Evolutionary conservation across 2,329 filamentous ascomycete species (phyloP).

Genomic region (Amesomyces nigricolor): DNA sequence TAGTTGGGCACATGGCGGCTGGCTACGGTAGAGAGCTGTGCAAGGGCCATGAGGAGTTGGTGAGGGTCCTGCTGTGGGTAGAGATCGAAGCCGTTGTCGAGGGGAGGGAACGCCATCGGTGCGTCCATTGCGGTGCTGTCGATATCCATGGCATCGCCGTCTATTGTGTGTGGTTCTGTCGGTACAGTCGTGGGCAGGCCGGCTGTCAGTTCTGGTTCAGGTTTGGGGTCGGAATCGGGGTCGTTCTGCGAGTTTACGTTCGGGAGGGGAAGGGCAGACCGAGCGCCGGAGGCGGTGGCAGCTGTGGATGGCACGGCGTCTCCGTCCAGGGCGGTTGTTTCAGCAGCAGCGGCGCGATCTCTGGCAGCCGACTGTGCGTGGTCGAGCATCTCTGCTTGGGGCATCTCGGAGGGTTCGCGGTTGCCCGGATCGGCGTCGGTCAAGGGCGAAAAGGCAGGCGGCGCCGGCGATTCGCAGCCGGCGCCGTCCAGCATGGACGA

Average conservation of each 20-base stretch:
- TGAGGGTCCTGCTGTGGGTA: constrained; percentile 21
- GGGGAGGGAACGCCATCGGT: constrained; percentile 10
- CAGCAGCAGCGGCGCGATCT: constrained; percentile 4
- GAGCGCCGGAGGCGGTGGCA: background rate
- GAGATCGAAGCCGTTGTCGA: constrained; percentile 13
- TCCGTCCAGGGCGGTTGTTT: no score
- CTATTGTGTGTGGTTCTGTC: background rate
- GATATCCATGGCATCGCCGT: constrained; percentile 10
- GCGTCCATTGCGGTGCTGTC: constrained; percentile 5
- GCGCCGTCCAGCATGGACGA: constrained; percentile 40
- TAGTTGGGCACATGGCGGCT: constrained; percentile 8
- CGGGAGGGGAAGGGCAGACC: no score
- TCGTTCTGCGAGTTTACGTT: background rate
- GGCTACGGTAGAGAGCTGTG: constrained; percentile 24
- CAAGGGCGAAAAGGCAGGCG: constrained; percentile 27
- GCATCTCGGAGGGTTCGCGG: constrained; percentile 18
- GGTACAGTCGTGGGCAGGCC: background rate
- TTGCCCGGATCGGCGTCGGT: constrained; percentile 23
- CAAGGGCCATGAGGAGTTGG: constrained; percentile 41
- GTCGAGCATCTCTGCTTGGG: background rate
- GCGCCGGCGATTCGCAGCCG: constrained; percentile 25
- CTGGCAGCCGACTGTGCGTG: background rate
- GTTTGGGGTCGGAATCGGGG: constrained; percentile 20
- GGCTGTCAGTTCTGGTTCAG: constrained; percentile 30
- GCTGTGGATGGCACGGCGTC: background rate